Evolutionary conservation across 306 rosid species (phyloP).

Genomic region (Cicer bijugum): DNA sequence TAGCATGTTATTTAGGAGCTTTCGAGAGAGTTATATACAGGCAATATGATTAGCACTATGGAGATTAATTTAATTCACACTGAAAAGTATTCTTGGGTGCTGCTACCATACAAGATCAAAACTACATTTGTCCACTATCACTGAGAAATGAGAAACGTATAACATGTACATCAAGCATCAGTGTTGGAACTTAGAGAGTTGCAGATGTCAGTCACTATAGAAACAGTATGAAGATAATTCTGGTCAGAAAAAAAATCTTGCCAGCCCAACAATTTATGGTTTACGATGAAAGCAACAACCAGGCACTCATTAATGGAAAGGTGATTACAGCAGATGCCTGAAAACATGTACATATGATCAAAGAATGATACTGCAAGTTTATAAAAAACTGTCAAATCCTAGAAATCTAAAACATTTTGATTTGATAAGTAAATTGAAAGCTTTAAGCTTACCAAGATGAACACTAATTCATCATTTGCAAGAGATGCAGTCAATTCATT

Average conservation of each 20-base stretch:
- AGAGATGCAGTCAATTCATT: slow-evolving; percentile 63
- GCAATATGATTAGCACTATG: not conserved
- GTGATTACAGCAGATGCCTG: slow-evolving; percentile 80
- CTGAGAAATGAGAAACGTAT: slow-evolving; percentile 35
- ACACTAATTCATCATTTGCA: slow-evolving; percentile 70
- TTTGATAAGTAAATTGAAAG: slow-evolving; percentile 18
- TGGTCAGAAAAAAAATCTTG: slow-evolving; percentile 3
- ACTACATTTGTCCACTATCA: slow-evolving; percentile 32
- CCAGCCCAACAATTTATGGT: slow-evolving; percentile 43
- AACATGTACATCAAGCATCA: slow-evolving; percentile 31
- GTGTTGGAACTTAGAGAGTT: not conserved
- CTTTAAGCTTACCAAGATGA: slow-evolving; percentile 69
- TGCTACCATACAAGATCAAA: slow-evolving; percentile 28
- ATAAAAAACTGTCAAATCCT: slow-evolving; percentile 1
- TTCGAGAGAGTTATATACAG: not conserved
- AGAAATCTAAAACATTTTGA: slow-evolving; percentile 13
- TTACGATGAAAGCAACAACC: slow-evolving; percentile 70
- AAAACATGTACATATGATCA: slow-evolving; percentile 47
- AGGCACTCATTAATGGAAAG: slow-evolving; percentile 77
- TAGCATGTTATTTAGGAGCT: not conserved
- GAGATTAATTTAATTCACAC: not conserved
- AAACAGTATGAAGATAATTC: slow-evolving; percentile 1
- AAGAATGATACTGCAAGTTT: slow-evolving; percentile 31
- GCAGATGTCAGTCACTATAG: slow-evolving; percentile 4
- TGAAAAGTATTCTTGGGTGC: slow-evolving; percentile 11